Base-by-base conservation (phyloP, 352 stramenopile genomes). In the Poterioochromonas sp. region DNA sequence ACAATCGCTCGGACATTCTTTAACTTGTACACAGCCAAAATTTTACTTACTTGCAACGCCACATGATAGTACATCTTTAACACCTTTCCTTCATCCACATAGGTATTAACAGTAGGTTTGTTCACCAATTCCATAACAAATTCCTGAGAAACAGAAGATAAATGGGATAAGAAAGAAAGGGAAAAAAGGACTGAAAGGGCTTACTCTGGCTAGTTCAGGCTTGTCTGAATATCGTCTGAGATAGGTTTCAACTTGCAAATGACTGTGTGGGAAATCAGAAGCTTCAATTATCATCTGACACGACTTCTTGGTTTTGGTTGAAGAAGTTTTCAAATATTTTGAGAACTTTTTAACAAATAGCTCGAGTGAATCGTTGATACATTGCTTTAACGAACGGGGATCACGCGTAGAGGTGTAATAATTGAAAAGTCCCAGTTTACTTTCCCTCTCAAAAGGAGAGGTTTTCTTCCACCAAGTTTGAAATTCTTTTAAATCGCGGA, bases 201-300 rank as follows among this genome's bases (percentile, higher is more conserved):
- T 40, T 69, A 69, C 60, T 35, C 41, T 34, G 8, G 40, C 40
- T 32, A 39, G 39, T 37, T 51, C 65, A 22, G 65, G 65, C 22
- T 74, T 53, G 11, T 54, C 65, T 26, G 37, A 18, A 39, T 58
- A 74, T 74, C 32, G 49, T 26, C 53, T 54, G 3, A 74, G n/a
- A 54, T 58, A 74, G 34, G 11, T 40, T 20, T 58, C 65, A 54
- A 74, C 32, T 35, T 74, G 65, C 65, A 35, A 26, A 15, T 74
- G 5, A 26, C 2, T 74, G 15, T 34, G 18, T 12, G 65, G 65
- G 40, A 58, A 74, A 54, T 58, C 2, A 5, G 65, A 58, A 32
- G 49, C 65, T 43, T 44, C 11, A n/a, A 71, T 18, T 29, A 71
- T 32, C 15, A 29, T 71, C 18, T 71, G 34, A 41, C 5, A 8